Conservation (phyloP, 73 alveolate species). For the Loxodes magnus region DNA sequence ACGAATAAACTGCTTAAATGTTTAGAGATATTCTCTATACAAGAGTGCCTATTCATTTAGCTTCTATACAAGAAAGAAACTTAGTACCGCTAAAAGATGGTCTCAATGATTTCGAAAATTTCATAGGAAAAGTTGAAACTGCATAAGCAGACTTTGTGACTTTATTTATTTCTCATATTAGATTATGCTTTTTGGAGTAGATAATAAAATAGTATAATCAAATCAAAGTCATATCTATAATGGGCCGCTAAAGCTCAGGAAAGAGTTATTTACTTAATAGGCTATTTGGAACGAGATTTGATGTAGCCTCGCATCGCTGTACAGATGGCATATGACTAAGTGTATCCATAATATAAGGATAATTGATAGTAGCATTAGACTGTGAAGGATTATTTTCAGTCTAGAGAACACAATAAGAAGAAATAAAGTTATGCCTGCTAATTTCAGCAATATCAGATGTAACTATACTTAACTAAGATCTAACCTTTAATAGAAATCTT, state of each 20-base stretch:
- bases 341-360: constrained; percentile 1
- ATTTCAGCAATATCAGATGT: constrained; percentile 38
- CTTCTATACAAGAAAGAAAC: constrained; percentile 6
- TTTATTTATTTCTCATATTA: not conserved
- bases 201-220: not conserved
- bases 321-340: constrained; percentile 68
- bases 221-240: constrained; percentile 13
- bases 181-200: not conserved
- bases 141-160: not conserved
- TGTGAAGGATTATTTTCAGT: constrained; percentile 58
- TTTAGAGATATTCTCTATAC: not conserved
- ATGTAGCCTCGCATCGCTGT: constrained; percentile 55
- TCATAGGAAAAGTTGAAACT: not conserved
- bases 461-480: constrained; percentile 37
- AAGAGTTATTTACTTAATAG: constrained; percentile 50
- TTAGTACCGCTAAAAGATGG: constrained; percentile 10
- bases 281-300: constrained; percentile 54
- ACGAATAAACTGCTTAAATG: no score
- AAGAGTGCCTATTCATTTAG: constrained; percentile 6
- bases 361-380: constrained; percentile 29
- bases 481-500: not conserved
- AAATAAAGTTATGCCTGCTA: constrained; percentile 29
- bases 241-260: constrained; percentile 49
- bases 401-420: constrained; percentile 49
- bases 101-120: not conserved